phyloP scores from a whole-genome alignment of 2,329 filamentous ascomycete genomes.

The Thermoascus crustaceus region DNA sequence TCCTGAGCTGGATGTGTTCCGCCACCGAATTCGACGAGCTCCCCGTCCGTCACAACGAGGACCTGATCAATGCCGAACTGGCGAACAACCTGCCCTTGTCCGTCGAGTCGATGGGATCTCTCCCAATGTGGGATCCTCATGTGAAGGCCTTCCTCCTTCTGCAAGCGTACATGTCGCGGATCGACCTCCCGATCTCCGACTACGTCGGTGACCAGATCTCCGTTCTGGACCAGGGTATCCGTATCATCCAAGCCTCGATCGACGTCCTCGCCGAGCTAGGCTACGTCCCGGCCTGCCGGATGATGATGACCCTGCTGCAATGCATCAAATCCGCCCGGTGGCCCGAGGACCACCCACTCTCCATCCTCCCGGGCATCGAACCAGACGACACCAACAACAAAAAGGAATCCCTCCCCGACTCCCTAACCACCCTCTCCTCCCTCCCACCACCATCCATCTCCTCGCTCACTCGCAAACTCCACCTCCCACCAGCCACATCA shows the following conservation, averaged over 20 bases:
- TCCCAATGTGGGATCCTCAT: slow-evolving; percentile 98
- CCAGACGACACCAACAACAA: slow-evolving; percentile 15
- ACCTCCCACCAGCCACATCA: slow-evolving; percentile 15
- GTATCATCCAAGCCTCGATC: slow-evolving; percentile 91
- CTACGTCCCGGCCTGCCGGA: slow-evolving; percentile 64
- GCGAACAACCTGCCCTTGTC: slow-evolving; percentile 70
- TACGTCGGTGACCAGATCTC: slow-evolving; percentile 88
- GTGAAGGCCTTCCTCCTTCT: slow-evolving; percentile 91
- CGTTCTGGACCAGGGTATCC: slow-evolving; percentile 91
- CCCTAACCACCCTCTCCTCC: slow-evolving; percentile 24
- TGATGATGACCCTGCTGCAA: slow-evolving; percentile 80
- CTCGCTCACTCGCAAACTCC: slow-evolving; percentile 20
- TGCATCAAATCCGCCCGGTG: slow-evolving; percentile 88
- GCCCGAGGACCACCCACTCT: slow-evolving; percentile 71
- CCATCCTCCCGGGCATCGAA: slow-evolving; percentile 67
- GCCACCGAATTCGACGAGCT: slow-evolving; percentile 97
- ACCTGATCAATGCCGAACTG: slow-evolving; percentile 88
- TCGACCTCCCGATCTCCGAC: slow-evolving; percentile 88
- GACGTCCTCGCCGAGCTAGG: slow-evolving; percentile 90
- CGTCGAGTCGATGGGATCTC: slow-evolving; percentile 49
- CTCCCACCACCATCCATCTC: slow-evolving; percentile 19
- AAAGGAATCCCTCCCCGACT: slow-evolving; percentile 18
- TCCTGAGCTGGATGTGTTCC: slow-evolving; percentile 82
- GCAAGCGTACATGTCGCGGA: slow-evolving; percentile 89
- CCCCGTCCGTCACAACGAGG: slow-evolving; percentile 95